Evolutionary conservation across 2,329 filamentous ascomycete species (phyloP), one percentile per base, ranked within the genome.

Genomic region (Aspergillus aculeatus): DNA sequence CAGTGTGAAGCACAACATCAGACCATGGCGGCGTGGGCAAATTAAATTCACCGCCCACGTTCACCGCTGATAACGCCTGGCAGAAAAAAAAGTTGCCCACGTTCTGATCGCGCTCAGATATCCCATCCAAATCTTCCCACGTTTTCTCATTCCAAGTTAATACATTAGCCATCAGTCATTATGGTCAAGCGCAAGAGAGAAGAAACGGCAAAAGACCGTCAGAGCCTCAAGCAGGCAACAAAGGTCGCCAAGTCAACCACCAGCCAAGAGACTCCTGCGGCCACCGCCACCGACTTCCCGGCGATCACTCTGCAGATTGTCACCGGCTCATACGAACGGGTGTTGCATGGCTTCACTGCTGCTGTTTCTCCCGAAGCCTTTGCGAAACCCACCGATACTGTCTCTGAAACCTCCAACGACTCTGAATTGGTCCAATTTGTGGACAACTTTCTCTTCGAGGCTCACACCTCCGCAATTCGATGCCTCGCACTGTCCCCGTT

Each of bases 371-470:
- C 70, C 16, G 60, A 63, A 11, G 58, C 62, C 12, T 62, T 72
- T 70, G 65, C 71, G 64, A 44, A 19, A 7, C 52, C 62, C 58
- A 47, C 68, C 53, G 57, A 68, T 32, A 54, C 66, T 32, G 64
- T 71, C 38, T 19, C 5, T 55, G 59, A 69, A 56, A 54, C 62
- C 48, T 63, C 68, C 5, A 74, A 47, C 66, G 73, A 56, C 10
- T 38, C 67, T 2, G 72, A 81, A 16, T 32, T 58, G 14, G 81
- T 88, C 57, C 82, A 87, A 54, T 98, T 97, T 72, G 86, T 91
- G 66, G 94, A 98, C 76, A 94, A 91, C 0, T 99, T 99, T 76
- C 85, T 99, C 59, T 97, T 99, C 84, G 91, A 93, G 72, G 93
- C 95, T 14, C 95, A 99, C 78, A 84, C 87, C 58, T 96, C 93